Conservation (phyloP, 2,329 filamentous ascomycete genomes). For the Sclerotinia sclerotiorum region DNA sequence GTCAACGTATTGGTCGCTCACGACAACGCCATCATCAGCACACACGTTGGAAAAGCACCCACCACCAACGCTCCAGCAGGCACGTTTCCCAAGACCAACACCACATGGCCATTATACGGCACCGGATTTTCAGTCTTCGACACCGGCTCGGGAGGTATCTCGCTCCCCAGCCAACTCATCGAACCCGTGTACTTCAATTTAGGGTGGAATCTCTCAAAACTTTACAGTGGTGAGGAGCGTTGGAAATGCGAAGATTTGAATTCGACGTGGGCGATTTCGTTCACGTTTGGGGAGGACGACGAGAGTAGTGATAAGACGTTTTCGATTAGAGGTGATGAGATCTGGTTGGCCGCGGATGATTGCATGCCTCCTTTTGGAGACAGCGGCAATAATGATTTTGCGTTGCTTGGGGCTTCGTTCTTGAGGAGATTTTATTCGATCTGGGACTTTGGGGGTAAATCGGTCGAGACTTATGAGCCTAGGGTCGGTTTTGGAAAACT, state of each 20-base stretch:
- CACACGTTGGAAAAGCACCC: not conserved
- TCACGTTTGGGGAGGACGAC: conserved; percentile 3
- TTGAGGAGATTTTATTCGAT: conserved; percentile 2
- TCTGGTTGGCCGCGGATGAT: not conserved
- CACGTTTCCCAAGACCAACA: not conserved
- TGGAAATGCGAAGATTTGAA: conserved; percentile 6
- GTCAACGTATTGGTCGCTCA: not conserved
- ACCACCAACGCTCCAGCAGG: not conserved
- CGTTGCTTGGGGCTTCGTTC: not conserved
- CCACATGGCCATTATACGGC: not conserved
- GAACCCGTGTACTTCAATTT: conserved; percentile 1
- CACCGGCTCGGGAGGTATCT: conserved; percentile 14
- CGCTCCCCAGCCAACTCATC: not conserved
- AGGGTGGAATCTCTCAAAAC: conserved; percentile 1
- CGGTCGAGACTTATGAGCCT: not conserved
- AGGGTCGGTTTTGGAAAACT: not conserved
- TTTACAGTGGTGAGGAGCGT: not conserved
- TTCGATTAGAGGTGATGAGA: conserved; percentile 7
- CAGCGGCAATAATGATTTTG: not conserved
- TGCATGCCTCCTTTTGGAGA: conserved; percentile 11
- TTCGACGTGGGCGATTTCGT: conserved; percentile 10
- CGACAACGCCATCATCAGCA: not conserved
- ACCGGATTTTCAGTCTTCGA: conserved; percentile 4
- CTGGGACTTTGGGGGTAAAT: conserved; percentile 7
- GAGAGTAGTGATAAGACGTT: not conserved